Conservation (phyloP, 1,284 basidiomycete species). For the Thelephora terrestris region DNA sequence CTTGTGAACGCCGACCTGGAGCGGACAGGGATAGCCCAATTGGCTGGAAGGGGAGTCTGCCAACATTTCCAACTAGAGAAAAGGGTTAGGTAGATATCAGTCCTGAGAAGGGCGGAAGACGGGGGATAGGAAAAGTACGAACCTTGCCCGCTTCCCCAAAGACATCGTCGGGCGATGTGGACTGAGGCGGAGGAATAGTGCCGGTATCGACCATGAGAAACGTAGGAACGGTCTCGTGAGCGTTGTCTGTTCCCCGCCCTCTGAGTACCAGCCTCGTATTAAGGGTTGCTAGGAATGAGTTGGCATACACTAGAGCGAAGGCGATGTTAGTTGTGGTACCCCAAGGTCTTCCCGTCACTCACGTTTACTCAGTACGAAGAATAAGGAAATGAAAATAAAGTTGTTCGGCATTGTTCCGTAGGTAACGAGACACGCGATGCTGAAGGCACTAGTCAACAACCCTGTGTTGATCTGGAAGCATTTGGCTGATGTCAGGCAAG, state of each 20-base stretch:
- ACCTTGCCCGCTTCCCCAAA: too few species aligned
- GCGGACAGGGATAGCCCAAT: constrained; percentile 7
- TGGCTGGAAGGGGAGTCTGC: constrained; percentile 5
- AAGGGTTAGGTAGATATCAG: neutral
- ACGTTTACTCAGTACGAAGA: constrained; percentile 60
- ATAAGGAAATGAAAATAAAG: constrained; percentile 47
- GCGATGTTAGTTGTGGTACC: constrained; percentile 1
- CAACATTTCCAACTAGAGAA: neutral
- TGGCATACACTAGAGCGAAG: constrained; percentile 43
- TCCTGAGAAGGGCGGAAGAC: too few species aligned
- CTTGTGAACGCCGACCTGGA: constrained; percentile 26
- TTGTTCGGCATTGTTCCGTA: constrained; percentile 46
- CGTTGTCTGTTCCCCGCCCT: constrained; percentile 34
- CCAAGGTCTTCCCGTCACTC: constrained; percentile 15
- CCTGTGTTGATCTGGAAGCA: constrained; percentile 37
- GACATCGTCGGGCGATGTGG: neutral
- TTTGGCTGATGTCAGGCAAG: neutral
- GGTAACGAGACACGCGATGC: constrained; percentile 44
- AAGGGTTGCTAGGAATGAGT: constrained; percentile 55
- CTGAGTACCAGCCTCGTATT: constrained; percentile 34
- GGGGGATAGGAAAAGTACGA: too few species aligned
- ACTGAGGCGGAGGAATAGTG: neutral
- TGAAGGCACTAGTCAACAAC: constrained; percentile 45
- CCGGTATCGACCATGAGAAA: constrained; percentile 29
- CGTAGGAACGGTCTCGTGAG: constrained; percentile 26